Evolutionary conservation across 1,284 basidiomycete species (phyloP).

Genomic region (Ceraceosorus guamensis): DNA sequence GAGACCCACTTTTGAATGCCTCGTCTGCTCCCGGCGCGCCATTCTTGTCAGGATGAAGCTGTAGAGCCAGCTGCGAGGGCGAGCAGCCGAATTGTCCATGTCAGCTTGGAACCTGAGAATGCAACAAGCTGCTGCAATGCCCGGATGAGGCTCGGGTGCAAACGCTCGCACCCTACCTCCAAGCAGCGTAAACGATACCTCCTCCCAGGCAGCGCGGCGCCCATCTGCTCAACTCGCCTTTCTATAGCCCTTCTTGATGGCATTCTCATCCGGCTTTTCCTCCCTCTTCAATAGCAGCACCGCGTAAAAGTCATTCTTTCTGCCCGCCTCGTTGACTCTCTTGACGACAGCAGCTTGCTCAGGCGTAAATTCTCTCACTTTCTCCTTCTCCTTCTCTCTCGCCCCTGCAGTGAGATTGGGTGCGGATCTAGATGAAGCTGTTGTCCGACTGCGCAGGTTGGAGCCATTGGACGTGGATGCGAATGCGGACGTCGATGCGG

Average conservation of each 20-base stretch:
- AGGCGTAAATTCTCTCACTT: conserved; percentile 74
- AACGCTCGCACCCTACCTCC: neutral
- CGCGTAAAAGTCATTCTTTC: conserved; percentile 76
- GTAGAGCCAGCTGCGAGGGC: conserved; percentile 68
- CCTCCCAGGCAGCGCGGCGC: neutral
- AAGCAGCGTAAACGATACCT: neutral
- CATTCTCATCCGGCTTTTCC: conserved; percentile 66
- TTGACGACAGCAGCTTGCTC: conserved; percentile 82
- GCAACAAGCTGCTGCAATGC: no score
- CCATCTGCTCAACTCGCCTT: conserved; percentile 60
- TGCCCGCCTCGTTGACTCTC: conserved; percentile 69
- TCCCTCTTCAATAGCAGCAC: conserved; percentile 72
- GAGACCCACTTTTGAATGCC: conserved; percentile 86
- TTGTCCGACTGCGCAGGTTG: neutral
- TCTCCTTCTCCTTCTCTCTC: conserved; percentile 54
- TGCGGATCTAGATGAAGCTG: neutral
- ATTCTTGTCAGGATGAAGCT: conserved; percentile 94
- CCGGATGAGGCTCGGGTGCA: neutral
- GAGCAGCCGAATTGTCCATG: conserved; percentile 1
- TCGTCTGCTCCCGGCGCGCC: conserved; percentile 96
- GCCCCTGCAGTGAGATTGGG: conserved; percentile 58
- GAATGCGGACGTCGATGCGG: neutral
- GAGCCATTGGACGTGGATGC: neutral
- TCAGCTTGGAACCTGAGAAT: neutral
- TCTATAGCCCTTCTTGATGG: conserved; percentile 87